Base-by-base conservation (phyloP, 805 yeast species). In the Cyberlindnera maclurae region DNA sequence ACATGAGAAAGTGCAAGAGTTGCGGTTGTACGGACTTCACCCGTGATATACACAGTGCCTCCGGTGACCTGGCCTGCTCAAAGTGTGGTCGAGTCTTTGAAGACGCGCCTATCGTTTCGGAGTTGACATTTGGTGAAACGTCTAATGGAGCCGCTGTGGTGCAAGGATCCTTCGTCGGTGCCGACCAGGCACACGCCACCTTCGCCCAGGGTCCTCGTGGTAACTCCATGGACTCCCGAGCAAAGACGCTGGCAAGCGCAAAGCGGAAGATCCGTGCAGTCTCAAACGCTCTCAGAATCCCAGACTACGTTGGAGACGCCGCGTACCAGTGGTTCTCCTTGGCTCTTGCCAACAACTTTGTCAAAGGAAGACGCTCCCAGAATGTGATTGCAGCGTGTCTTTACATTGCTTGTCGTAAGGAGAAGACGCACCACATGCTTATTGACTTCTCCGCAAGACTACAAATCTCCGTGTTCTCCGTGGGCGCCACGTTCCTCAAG, bases 291-390 rank as follows among this genome's bases (percentile, higher is more conserved):
- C 67, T 93, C 41, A 66, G 67, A 26, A 87, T 94, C 41, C 87
- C 95, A 3, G 96, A 86, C 33, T 82, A 77, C 57, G 79, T 90
- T 11, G 73, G 88, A 2, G 95, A 85, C 42, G 79, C 90, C 11
- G 97, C 96, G 0, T 73, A 77, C 50, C 85, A 83, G 42, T 87
- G 95, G 90, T 94, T 86, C 61, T 79, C 79, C 48, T 65, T 88
- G 39, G 97, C 97, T 0, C 67, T 94, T 22, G 73, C 87, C 2
- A 74, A 82, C 47, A 89, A 88, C 57, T 93, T 93, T 58, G 97
- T 93, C 17, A 96, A 90, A 59, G 99, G 99, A n/a, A 72, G 99
- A 51, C 67, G 93, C 45, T 87, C 97, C 3, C 97, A 89, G 57
- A 89, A 90, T 56, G 97, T 93, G 3, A 79, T 89, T 39, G 95